Conservation (phyloP, 2,329 filamentous ascomycete species). For the Penicillium hesseltinei region DNA sequence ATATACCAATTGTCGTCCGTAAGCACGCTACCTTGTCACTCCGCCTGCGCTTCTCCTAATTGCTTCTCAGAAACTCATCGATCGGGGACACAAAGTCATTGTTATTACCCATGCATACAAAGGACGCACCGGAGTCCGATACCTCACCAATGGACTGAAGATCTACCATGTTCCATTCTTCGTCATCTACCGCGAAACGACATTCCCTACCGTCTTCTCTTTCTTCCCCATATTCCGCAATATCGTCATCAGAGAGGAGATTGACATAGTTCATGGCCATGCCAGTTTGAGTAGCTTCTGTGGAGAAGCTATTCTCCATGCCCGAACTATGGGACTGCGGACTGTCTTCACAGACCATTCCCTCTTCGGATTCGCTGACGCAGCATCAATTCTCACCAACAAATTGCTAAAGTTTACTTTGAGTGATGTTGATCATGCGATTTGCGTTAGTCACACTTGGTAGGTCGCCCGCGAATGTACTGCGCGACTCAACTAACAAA, state of each 20-base stretch:
- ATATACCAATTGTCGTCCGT: constrained; percentile 93
- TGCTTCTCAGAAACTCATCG: constrained; percentile 72
- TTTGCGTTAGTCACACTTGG: constrained; percentile 98
- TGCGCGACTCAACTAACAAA: not conserved
- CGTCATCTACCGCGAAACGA: constrained; percentile 89
- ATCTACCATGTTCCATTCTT: constrained; percentile 97
- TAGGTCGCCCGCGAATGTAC: constrained; percentile 41
- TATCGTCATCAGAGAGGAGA: constrained; percentile 88
- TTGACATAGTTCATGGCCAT: constrained; percentile 98
- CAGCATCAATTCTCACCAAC: constrained; percentile 91
- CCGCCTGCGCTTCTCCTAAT: constrained; percentile 11
- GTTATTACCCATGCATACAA: constrained; percentile 95
- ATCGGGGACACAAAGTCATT: constrained; percentile 96
- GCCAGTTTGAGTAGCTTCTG: constrained; percentile 89
- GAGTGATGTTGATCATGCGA: constrained; percentile 96
- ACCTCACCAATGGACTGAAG: constrained; percentile 95
- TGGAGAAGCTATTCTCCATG: constrained; percentile 92
- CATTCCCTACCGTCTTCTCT: constrained; percentile 95
- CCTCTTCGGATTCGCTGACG: constrained; percentile 94
- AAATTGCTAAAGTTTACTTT: constrained; percentile 94
- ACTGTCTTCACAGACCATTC: constrained; percentile 98
- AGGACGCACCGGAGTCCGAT: constrained; percentile 85
- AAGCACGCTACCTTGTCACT: constrained; percentile 21
- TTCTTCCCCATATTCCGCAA: constrained; percentile 98
- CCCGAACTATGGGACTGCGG: constrained; percentile 88